phyloP scores from a whole-genome alignment of 805 yeast genomes.

The Teunomyces funiuensis region DNA sequence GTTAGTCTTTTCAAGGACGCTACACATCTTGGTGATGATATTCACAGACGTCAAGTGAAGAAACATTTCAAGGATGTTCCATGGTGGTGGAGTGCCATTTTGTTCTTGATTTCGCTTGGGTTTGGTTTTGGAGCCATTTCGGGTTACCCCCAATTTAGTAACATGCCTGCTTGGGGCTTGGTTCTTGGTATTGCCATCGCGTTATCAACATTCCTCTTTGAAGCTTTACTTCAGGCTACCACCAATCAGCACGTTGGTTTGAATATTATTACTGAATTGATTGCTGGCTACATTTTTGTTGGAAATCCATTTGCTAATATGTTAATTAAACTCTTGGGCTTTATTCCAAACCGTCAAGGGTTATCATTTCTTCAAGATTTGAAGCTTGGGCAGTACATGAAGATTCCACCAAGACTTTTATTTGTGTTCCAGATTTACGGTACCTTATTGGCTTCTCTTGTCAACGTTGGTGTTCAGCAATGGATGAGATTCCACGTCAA shows the following conservation, averaged over 20 bases:
- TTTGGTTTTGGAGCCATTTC: conserved; percentile 15
- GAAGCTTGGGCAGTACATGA: conserved; percentile 22
- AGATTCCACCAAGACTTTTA: conserved; percentile 18
- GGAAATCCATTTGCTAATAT: conserved; percentile 21
- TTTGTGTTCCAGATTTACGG: conserved; percentile 19
- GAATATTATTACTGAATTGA: conserved; percentile 18
- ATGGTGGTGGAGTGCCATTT: conserved; percentile 21
- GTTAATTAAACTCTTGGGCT: conserved; percentile 19
- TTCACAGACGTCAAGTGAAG: conserved; percentile 21
- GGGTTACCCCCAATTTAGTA: conserved; percentile 15
- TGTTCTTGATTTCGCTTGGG: conserved; percentile 25
- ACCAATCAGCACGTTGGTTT: conserved; percentile 21
- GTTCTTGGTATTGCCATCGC: conserved; percentile 16
- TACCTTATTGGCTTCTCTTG: conserved; percentile 20
- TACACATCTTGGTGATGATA: conserved; percentile 17
- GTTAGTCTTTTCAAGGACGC: conserved; percentile 14
- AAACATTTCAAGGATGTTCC: conserved; percentile 20
- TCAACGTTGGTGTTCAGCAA: conserved; percentile 23
- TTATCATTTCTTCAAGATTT: conserved; percentile 17
- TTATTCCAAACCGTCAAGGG: conserved; percentile 20
- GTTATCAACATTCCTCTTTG: conserved; percentile 15
- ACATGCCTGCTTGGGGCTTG: conserved; percentile 19
- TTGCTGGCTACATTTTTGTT: conserved; percentile 18
- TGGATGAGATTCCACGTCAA: conserved; percentile 22
- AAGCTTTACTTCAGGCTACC: conserved; percentile 19